Conservation (phyloP, 192 early-diverging fungal species). For the Chytriomyces confervae region DNA sequence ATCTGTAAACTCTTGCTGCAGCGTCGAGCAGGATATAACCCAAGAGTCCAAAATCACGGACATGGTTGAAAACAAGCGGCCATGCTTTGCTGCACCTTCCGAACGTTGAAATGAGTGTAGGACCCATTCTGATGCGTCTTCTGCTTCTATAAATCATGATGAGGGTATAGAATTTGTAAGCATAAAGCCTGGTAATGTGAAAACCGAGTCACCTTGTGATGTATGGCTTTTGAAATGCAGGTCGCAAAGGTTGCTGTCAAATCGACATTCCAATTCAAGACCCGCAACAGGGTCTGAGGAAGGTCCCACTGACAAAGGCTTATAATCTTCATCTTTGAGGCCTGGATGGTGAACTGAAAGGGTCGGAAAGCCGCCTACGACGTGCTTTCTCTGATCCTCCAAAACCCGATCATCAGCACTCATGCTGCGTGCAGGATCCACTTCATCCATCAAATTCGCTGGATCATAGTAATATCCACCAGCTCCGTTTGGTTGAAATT, state of each 20-base stretch:
- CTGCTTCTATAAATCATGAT: not conserved
- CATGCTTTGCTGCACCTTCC: not conserved
- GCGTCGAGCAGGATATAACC: not conserved
- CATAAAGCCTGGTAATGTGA: no score
- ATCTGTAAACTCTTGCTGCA: not conserved
- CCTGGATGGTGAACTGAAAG: no score
- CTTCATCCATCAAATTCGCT: not conserved
- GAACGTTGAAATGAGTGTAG: not conserved
- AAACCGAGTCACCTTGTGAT: not conserved
- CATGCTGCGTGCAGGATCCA: not conserved
- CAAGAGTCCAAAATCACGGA: conserved; percentile 15
- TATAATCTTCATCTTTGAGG: no score
- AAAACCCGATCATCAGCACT: not conserved
- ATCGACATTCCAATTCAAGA: conserved; percentile 28
- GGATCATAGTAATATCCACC: conserved; percentile 21
- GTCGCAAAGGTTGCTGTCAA: not conserved
- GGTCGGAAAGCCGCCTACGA: no score
- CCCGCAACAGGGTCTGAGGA: conserved; percentile 35
- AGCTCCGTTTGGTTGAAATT: not conserved
- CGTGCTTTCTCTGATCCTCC: not conserved
- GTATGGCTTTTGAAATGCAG: not conserved
- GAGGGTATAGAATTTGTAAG: no score
- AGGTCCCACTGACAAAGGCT: conserved; percentile 40
- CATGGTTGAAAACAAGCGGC: conserved; percentile 10
- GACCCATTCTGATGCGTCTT: not conserved